phyloP scores from a whole-genome alignment of 371 early-diverging fungal species.

The Entomophthora muscae region DNA sequence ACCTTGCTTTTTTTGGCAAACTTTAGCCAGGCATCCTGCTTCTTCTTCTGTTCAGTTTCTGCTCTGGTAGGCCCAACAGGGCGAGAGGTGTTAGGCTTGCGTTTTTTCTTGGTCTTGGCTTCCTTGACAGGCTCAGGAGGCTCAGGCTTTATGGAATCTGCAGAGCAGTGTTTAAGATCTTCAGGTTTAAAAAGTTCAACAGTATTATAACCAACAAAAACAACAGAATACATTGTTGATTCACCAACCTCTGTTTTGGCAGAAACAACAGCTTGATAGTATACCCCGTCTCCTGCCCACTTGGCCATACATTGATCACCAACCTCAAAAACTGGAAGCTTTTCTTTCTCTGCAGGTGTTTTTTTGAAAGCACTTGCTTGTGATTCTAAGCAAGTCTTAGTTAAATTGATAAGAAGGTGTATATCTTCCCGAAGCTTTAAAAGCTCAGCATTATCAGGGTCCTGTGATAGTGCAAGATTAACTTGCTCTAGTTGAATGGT shows the following conservation, averaged over 20 bases:
- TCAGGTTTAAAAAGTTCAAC: conserved; percentile 31
- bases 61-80: conserved; percentile 16
- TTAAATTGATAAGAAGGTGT: conserved; percentile 46
- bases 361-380: conserved; percentile 9
- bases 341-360: conserved; percentile 7
- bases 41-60: conserved; percentile 42
- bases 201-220: conserved; percentile 47
- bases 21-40: conserved; percentile 60
- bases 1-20: conserved; percentile 36
- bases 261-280: conserved; percentile 50
- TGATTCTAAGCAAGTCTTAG: conserved; percentile 15
- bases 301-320: conserved; percentile 48
- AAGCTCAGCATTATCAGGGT: conserved; percentile 51
- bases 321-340: conserved; percentile 19
- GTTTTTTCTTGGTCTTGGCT: conserved; percentile 22
- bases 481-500: conserved; percentile 55
- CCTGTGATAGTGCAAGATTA: conserved; percentile 39
- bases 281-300: conserved; percentile 42
- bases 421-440: conserved; percentile 44
- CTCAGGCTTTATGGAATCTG: conserved; percentile 15
- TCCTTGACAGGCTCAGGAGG: conserved; percentile 18
- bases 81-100: conserved; percentile 15
- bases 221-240: conserved; percentile 42
- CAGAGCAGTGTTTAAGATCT: conserved; percentile 28
- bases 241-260: conserved; percentile 31